Evolutionary conservation across 2,329 filamentous ascomycete genomes (phyloP), one percentile per base, ranked within the genome.

Genomic region (Camillea tinctor): DNA sequence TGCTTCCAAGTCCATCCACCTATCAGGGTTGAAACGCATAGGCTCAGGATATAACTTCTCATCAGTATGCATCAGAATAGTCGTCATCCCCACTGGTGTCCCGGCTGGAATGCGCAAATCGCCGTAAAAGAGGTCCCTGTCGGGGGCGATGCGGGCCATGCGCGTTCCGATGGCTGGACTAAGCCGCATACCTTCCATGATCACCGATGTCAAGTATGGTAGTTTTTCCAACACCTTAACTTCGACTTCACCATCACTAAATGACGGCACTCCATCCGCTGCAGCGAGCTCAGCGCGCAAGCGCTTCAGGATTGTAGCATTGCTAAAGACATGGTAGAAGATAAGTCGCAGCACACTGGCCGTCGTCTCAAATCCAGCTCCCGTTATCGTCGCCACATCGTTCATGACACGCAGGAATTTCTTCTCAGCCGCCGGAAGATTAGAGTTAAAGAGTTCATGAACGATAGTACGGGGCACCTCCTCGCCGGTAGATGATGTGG

Each of bases 121-220:
- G 0, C 58, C 21, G 49, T 71, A 71, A 1, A 60, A 1, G 0
- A 72, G 58, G 23, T 69, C 67, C 7, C 61, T 44, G 15, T 69
- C 59, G 1, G 78, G 77, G 0, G 79, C 75, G 3, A 79, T 66
- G 1, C 81, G 78, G 50, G 79, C 74, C 3, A 79, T 68, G 0
- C 77, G 67, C 23, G 78, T 73, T 3, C 72, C 75, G 4, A 80
- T 66, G 0, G 71, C 74, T 1, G 79, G 77, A 53, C 80, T 76
- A 0, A 82, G 59, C 1, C 81, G 74, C 65, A 81, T 69, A 1
- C 76, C 74, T 64, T 84, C 81, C 30, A 72, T 76, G 15, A 83
- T 68, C 0, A 80, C 74, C 0, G 79, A 77, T 6, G 75, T 73
- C 4, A 82, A 71, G 61, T 80, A 81, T 0, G 70, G 70, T 7